Evolutionary conservation across 768 basidiomycete species (phyloP).

Genomic region (Lanmaoa pseudosensibilis): DNA sequence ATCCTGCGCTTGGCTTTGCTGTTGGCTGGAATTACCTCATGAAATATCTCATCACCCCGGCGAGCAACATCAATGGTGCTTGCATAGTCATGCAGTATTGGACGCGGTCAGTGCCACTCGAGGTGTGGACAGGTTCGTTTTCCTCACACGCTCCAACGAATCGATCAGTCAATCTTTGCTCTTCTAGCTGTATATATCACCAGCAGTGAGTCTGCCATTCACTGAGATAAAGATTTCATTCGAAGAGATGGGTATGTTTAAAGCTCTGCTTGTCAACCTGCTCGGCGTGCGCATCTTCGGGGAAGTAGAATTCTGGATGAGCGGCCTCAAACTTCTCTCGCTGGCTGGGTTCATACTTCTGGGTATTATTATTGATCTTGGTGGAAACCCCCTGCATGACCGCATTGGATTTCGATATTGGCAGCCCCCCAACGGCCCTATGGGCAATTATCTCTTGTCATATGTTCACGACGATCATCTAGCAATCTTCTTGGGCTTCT

Average conservation of each 20-base stretch:
- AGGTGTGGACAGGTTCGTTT: conserved; percentile 7
- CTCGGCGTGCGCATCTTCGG: conserved; percentile 69
- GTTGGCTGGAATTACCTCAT: conserved; percentile 50
- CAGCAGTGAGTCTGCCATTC: background rate
- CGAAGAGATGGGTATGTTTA: background rate
- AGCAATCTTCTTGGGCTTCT: conserved; percentile 67
- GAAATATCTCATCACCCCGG: conserved; percentile 67
- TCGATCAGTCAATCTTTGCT: background rate
- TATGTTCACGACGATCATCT: conserved; percentile 50
- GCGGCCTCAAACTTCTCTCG: conserved; percentile 61
- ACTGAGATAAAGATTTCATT: background rate
- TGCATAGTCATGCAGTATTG: conserved; percentile 5
- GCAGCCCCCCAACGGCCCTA: conserved; percentile 51
- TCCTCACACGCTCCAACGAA: background rate
- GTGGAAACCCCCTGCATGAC: conserved; percentile 41
- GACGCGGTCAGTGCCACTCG: conserved; percentile 2
- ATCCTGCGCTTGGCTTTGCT: conserved; percentile 68
- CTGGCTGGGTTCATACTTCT: conserved; percentile 19
- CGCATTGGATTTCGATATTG: conserved; percentile 44
- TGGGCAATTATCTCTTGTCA: conserved; percentile 51
- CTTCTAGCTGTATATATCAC: background rate
- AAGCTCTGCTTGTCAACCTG: conserved; percentile 42
- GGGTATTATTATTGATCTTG: conserved; percentile 58
- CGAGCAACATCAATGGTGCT: conserved; percentile 66
- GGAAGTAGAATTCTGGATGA: conserved; percentile 75